These are phyloP conservation scores for Phytomonas francai DNA, from an alignment of 208 protist genomes.

Conservation along the genomic window DNA sequence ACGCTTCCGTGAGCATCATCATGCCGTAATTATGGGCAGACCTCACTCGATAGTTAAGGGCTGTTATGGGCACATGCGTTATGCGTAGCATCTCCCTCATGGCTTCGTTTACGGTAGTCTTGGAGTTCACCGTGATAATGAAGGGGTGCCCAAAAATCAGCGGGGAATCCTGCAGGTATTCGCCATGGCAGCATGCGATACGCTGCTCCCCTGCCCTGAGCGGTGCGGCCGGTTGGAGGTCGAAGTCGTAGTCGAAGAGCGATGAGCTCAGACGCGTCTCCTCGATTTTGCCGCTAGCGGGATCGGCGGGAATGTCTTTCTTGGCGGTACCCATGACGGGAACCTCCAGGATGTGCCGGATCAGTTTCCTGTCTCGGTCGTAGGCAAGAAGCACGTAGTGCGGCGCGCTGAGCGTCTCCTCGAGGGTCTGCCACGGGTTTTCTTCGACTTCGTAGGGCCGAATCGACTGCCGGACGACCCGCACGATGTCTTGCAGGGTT, in stretches of 20 bases:
- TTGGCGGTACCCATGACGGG: conserved; percentile 11
- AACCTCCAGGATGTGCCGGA: conserved; percentile 42
- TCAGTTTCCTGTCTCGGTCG: conserved; percentile 17
- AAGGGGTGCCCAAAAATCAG: conserved; percentile 54
- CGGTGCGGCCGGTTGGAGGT: conserved; percentile 32
- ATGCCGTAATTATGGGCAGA: conserved; percentile 19
- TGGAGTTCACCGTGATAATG: conserved; percentile 38
- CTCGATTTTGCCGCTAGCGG: conserved; percentile 10
- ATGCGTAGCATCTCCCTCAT: conserved; percentile 25
- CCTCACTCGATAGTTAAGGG: conserved; percentile 17
- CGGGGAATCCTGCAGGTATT: conserved; percentile 22
- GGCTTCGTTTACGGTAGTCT: conserved; percentile 38
- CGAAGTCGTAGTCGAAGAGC: conserved; percentile 27
- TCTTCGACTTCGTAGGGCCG: conserved; percentile 20
- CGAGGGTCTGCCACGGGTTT: conserved; percentile 34
- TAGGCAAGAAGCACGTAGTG: conserved; percentile 40
- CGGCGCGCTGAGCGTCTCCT: conserved; percentile 16
- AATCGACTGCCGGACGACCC: conserved; percentile 21
- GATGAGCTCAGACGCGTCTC: conserved; percentile 15
- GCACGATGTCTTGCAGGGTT: conserved; percentile 23
- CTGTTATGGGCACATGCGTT: conserved; percentile 24
- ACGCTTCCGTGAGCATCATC: conserved; percentile 46
- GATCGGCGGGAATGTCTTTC: neutral
- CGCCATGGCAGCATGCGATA: conserved; percentile 59
- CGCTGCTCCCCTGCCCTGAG: conserved; percentile 36